Evolutionary conservation across 192 early-diverging fungal species (phyloP).

Genomic region (Geosiphon pyriformis): DNA sequence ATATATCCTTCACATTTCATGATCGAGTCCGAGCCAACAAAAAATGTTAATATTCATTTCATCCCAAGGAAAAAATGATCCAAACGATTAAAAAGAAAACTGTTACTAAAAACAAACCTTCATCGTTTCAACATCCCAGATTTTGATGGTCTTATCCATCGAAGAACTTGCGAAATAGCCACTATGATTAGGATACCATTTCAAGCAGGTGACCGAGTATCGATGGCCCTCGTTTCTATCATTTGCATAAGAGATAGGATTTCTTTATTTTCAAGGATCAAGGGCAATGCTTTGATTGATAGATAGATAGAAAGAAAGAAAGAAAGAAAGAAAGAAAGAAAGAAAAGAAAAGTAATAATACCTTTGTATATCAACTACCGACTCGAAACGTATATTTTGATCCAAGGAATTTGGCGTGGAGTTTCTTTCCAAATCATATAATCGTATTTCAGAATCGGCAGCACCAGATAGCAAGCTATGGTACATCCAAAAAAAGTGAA

Average conservation of each 20-base stretch:
- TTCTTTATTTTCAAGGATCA: too few relatives aligned
- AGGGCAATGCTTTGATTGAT: too few relatives aligned
- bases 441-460: slow-evolving; percentile 48
- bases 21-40: too few relatives aligned
- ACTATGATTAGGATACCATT: slow-evolving; percentile 81
- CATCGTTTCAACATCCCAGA: slow-evolving; percentile 80
- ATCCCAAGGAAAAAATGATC: too few relatives aligned
- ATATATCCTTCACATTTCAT: slow-evolving; percentile 44
- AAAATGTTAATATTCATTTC: too few relatives aligned
- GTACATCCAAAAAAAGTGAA: neutral
- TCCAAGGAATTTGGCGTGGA: slow-evolving; percentile 7
- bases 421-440: slow-evolving; percentile 58
- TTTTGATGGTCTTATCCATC: slow-evolving; percentile 68
- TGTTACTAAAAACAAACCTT: too few relatives aligned
- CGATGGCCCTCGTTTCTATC: slow-evolving; percentile 49
- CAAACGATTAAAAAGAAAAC: too few relatives aligned
- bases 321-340: too few relatives aligned
- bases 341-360: too few relatives aligned
- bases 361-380: slow-evolving; percentile 32
- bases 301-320: too few relatives aligned
- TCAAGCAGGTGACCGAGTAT: slow-evolving; percentile 60
- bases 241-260: too few relatives aligned
- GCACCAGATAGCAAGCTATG: slow-evolving; percentile 59
- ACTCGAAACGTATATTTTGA: too few relatives aligned
- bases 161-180: slow-evolving; percentile 81